Conservation (phyloP, 2,329 filamentous ascomycete genomes). For the Calonectria pauciramosa region DNA sequence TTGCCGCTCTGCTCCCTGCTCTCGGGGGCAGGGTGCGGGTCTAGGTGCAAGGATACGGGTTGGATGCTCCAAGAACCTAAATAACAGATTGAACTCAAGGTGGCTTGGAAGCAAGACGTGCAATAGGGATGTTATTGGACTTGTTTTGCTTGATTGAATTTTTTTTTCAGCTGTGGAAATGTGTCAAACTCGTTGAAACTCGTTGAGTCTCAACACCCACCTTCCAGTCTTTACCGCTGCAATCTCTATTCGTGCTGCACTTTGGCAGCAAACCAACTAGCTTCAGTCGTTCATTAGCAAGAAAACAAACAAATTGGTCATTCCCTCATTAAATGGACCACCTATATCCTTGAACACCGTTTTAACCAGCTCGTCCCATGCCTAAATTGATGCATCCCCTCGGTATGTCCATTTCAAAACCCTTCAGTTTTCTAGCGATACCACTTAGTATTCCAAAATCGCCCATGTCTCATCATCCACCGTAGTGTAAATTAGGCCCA, state of each 20-base stretch:
- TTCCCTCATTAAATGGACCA: constrained; percentile 43
- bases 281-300: constrained; percentile 46
- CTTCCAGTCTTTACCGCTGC: constrained; percentile 38
- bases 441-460: constrained; percentile 75
- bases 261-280: constrained; percentile 31
- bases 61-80: background rate
- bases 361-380: constrained; percentile 39
- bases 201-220: constrained; percentile 12
- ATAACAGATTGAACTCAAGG: constrained; percentile 4
- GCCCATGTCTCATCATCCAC: constrained; percentile 95
- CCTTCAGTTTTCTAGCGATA: background rate
- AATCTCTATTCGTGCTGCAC: constrained; percentile 27
- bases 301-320: constrained; percentile 40
- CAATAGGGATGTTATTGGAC: background rate
- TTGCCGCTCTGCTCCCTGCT: constrained; percentile 35
- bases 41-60: constrained; percentile 24
- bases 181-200: constrained; percentile 13
- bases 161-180: constrained; percentile 14
- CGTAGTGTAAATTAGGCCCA: constrained; percentile 88
- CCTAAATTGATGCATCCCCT: constrained; percentile 6
- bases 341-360: constrained; percentile 43
- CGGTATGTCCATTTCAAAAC: background rate
- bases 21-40: constrained; percentile 40
- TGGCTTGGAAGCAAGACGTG: background rate
- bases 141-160: background rate